A percentile compares a stretch with the other conserved stretches of the same genome.
Conservation (phyloP, 805 yeast genomes). For the Kuraishia floccosa region DNA sequence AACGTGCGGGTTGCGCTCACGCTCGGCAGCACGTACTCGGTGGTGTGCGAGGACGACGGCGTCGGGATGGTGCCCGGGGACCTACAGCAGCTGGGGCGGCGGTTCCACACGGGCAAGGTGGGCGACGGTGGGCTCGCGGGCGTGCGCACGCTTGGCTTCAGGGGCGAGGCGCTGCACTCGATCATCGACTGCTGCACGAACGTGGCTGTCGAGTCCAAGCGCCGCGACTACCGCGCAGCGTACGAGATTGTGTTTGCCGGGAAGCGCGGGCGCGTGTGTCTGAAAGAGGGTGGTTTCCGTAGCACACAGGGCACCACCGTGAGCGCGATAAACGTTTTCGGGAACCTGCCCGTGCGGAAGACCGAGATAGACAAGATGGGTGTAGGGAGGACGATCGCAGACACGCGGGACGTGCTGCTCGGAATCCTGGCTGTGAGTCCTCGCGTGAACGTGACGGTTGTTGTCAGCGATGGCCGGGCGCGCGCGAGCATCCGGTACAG, state of each 20-base stretch:
- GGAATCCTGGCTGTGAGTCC: slow-evolving; percentile 17
- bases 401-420: slow-evolving; percentile 19
- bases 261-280: too few relatives aligned
- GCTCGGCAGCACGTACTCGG: slow-evolving; percentile 15
- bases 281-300: slow-evolving; percentile 1
- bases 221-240: slow-evolving; percentile 13
- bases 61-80: slow-evolving; percentile 45
- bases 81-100: slow-evolving; percentile 30
- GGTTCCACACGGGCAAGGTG: slow-evolving; percentile 48
- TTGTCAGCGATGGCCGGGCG: too few relatives aligned
- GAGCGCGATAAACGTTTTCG: slow-evolving; percentile 25
- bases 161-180: slow-evolving; percentile 61
- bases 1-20: slow-evolving; percentile 16
- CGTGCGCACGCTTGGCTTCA: slow-evolving; percentile 37
- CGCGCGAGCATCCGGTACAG: background rate
- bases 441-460: slow-evolving; percentile 8
- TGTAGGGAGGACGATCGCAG: slow-evolving; percentile 11
- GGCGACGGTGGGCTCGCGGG: background rate
- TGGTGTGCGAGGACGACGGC: slow-evolving; percentile 60
- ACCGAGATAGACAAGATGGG: slow-evolving; percentile 11
- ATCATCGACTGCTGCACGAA: slow-evolving; percentile 33
- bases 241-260: slow-evolving; percentile 10
- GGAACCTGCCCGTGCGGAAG: slow-evolving; percentile 30
- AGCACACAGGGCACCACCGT: slow-evolving; percentile 26
- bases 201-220: slow-evolving; percentile 36